Percentiles rank a stretch among this genome's conserved stretches.
phyloP scores from a whole-genome alignment of 2,329 filamentous ascomycete genomes.

The Lojkania enalia region DNA sequence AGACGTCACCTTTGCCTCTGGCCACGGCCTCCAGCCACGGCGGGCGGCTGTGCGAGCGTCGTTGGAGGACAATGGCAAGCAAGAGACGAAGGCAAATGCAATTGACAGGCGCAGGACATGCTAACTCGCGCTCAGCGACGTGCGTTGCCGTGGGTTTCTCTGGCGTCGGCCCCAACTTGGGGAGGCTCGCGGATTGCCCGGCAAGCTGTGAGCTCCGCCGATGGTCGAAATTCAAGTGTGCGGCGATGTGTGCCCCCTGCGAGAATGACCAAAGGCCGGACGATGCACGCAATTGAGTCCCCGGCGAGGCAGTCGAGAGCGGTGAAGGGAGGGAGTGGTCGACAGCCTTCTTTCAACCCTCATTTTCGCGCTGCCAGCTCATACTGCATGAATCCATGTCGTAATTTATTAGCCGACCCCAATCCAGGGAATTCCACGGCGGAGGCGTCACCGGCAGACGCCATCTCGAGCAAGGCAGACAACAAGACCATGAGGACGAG shows the following conservation, averaged over 20 bases:
- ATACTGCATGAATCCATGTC: conserved; percentile 20
- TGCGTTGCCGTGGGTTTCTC: conserved; percentile 1
- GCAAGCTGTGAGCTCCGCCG: neutral
- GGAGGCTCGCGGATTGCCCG: neutral
- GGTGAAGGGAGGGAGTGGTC: conserved; percentile 7
- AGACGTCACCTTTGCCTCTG: conserved; percentile 15
- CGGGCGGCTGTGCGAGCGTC: conserved; percentile 4
- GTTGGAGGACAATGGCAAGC: neutral
- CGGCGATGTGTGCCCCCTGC: conserved; percentile 5
- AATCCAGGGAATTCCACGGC: conserved; percentile 2
- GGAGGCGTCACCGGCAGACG: neutral
- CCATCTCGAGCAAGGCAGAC: neutral
- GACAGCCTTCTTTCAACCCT: conserved; percentile 4
- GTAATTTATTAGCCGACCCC: conserved; percentile 14
- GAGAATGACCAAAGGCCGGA: neutral
- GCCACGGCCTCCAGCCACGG: conserved; percentile 7
- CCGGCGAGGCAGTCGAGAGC: neutral
- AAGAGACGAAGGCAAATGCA: conserved; percentile 3
- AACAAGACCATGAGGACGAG: neutral
- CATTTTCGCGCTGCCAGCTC: conserved; percentile 14
- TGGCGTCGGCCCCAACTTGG: neutral
- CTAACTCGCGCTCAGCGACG: conserved; percentile 5
- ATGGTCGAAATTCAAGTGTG: conserved; percentile 6
- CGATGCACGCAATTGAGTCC: conserved; percentile 5
- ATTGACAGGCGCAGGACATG: conserved; percentile 17